Evolutionary conservation across 805 yeast genomes (phyloP), one percentile per base, ranked within the genome.

Genomic region (Pichia nakasei): DNA sequence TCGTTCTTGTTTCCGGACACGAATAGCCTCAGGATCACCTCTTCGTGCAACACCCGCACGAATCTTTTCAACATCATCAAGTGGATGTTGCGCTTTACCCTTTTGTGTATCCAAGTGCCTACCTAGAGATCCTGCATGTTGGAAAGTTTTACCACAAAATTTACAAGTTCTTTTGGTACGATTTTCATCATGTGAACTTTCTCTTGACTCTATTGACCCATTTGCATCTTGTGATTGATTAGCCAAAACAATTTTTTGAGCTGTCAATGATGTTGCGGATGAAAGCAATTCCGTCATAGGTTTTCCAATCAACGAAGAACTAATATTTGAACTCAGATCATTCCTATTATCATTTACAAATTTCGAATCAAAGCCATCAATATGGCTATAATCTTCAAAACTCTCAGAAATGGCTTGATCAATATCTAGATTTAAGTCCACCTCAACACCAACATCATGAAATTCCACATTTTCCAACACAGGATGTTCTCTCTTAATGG

Each of bases 51-150:
- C 82, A 37, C 70, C 66, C 0, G 69, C 63, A 26, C 82, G 54
- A 35, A 77, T 49, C 40, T 52, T 54, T 13, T 68, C 72, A 15
- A 79, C 74, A 35, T 66, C 62, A 3, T 68, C 74, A 1, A 61
- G 54, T 0, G 83, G 83, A 49, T 78, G 84, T 15, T 59, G 43
- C 1, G 64, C 53, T 9, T 77, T 68, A 1, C 83, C 84, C 43
- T 73, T 73, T 48, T 75, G 70, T 37, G 66, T 56, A 51, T 79
- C 83, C 36, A 79, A 55, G 55, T 78, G 84, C 31, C 84, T 63
- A 1, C 82, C 82, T 44, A 76, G 61, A 0, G 80, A 74, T 2
- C 82, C 81, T 7, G 77, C 73, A 47, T 75, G 76, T 3, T 77
- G 68, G 55, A 78, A 79, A 1, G 69, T 63, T 45, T 68, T 65